Base-by-base conservation (phyloP, 2,329 filamentous ascomycete species). In the Aureobasidium sp. region DNA sequence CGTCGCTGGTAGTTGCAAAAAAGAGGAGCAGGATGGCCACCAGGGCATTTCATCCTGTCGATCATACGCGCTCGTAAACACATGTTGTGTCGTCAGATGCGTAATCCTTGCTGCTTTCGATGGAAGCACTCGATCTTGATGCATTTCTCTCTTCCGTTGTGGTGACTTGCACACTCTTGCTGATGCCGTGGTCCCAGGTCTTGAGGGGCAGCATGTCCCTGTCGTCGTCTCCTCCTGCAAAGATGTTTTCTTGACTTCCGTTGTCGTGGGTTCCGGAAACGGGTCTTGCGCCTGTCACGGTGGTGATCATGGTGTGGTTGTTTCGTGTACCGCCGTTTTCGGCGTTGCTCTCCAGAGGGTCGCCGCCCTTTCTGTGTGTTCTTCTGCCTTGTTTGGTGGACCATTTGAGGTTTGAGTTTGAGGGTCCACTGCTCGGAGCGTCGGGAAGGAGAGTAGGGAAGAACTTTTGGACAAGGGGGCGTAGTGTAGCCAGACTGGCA, bases 401-500 rank as follows among this genome's bases (percentile, higher is more conserved):
- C 55, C 55, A 59, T 25, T 59, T 59, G 55, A 59, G 25, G 3
- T 49, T 50, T 5, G 55, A 59, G 6, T 50, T 40, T 11, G 33
- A 11, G 10, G 55, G 55, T 29, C 23, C 55, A 5, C 45, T 27
- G 11, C 45, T 27, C 6, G 55, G 15, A 17, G 29, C 17, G 21
- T 59, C 55, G 31, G 55, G 45, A n/a, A 50, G 27, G 9, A 42
- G 33, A 25, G 17, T 49, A n/a, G 55, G 55, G 38, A 62, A 59
- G 60, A 65, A 57, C 23, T 51, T 57, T n/a, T 62, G 60, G 53
- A 71, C 68, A 4, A 74, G 61, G 6, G 72, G 70, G 11, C 71
- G 67, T 17, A 72, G 63, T 5, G 71, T 69, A 1, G 69, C 67
- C 4, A 71, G 60, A 15, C 67, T 70, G 4, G 70, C 67, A 17